Conservation (phyloP, 352 stramenopile species). For the Globisporangium viniferum region DNA sequence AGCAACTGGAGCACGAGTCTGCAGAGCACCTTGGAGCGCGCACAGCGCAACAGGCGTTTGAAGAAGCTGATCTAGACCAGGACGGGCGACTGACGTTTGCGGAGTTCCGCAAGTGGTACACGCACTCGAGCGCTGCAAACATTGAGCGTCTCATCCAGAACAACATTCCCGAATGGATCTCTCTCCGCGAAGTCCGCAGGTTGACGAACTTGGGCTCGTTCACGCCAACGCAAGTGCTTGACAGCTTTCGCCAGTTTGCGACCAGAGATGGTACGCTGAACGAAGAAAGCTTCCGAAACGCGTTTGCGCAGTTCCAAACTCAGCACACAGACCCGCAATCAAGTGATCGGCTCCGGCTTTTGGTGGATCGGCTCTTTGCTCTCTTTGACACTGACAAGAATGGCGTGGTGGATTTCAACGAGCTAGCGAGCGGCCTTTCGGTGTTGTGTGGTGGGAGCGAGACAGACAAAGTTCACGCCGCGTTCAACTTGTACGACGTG, state of each 20-base stretch:
- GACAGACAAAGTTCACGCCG: conserved; percentile 72
- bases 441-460: conserved; percentile 70
- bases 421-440: conserved; percentile 76
- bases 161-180: conserved; percentile 75
- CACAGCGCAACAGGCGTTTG: conserved; percentile 75
- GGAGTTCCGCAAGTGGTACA: conserved; percentile 85
- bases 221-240: conserved; percentile 67
- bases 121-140: conserved; percentile 61
- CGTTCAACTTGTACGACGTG: conserved; percentile 86
- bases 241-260: conserved; percentile 70
- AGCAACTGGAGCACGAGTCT: conserved; percentile 49
- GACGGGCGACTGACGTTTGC: conserved; percentile 69
- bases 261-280: conserved; percentile 65
- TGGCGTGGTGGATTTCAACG: conserved; percentile 75
- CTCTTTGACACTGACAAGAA: conserved; percentile 84
- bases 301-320: conserved; percentile 53
- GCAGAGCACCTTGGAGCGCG: conserved; percentile 54
- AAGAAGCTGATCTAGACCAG: conserved; percentile 61
- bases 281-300: conserved; percentile 56
- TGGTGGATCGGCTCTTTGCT: conserved; percentile 77
- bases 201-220: conserved; percentile 75
- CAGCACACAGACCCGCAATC: conserved; percentile 23
- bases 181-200: conserved; percentile 66
- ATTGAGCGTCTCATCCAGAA: conserved; percentile 80
- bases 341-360: conserved; percentile 44